Evolutionary conservation across 192 early-diverging fungal species (phyloP), one percentile per base, ranked within the genome.

Genomic region (Phycomyces nitens): DNA sequence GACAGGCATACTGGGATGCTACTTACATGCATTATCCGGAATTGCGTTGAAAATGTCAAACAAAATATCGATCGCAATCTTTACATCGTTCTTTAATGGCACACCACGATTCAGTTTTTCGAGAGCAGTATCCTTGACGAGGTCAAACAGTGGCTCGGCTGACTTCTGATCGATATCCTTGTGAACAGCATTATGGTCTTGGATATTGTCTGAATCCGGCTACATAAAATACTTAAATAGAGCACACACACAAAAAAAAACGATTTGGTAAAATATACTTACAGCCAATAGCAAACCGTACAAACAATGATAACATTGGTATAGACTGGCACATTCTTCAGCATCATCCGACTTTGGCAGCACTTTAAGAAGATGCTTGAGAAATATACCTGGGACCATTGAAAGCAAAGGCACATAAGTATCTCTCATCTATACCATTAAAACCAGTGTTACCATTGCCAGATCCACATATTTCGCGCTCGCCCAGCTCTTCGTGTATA

Each of bases 261-360:
- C n/a, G n/a, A n/a, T n/a, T n/a, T n/a, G 12, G 0, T 21, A 40
- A 54, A 29, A 8, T 9, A 66, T 22, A 2, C 73, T 62, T 79
- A 88, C 86, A 39, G 79, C 78, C 26, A 88, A 64, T 26, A 73
- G 68, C 15, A 84, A 73, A 27, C 80, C 80, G 56, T 86, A 90
- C 21, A 90, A 58, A 50, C 88, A 90, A 64, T 84, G 75, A 51
- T 84, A 87, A 51, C 85, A 87, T 63, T 90, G 88, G 44, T 83
- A 87, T 20, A 83, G 68, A 41, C 82, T 76, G 42, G 71, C 67
- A 3, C 75, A 68, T 50, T 83, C 76, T 29, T 79, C 70, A 38
- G 42, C 39, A 9, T 68, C 68, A 26, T 74, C 65, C 22, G 74
- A 62, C 42, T 68, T 66, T 5, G 74, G 69, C 10, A 82, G 64